Evolutionary conservation across 208 protist genomes (phyloP).

Genomic region (Leishmania tarentolae): DNA sequence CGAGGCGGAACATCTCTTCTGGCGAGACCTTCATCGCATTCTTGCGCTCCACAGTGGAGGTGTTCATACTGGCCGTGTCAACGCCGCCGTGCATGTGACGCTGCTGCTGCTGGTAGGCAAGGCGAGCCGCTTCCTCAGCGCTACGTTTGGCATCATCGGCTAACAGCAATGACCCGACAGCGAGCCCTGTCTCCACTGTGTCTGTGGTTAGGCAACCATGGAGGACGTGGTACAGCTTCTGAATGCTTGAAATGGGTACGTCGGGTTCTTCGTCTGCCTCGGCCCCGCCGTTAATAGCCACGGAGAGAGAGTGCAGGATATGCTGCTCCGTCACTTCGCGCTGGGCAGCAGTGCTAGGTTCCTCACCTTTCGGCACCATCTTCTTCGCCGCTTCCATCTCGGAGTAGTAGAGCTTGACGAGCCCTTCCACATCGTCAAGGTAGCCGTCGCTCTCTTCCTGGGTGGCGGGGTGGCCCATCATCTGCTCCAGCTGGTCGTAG

Average conservation of each 20-base stretch:
- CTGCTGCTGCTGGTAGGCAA: slow-evolving; percentile 45
- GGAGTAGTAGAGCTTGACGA: slow-evolving; percentile 61
- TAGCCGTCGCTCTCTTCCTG: slow-evolving; percentile 69
- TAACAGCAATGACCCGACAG: slow-evolving; percentile 66
- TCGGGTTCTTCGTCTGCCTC: slow-evolving; percentile 37
- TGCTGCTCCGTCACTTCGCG: slow-evolving; percentile 24
- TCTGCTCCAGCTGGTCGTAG: slow-evolving; percentile 70
- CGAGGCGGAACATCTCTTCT: slow-evolving; percentile 89
- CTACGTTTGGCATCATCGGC: slow-evolving; percentile 51
- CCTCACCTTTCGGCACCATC: slow-evolving; percentile 8
- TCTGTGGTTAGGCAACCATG: slow-evolving; percentile 39
- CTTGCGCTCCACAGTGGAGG: slow-evolving; percentile 51
- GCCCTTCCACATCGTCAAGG: slow-evolving; percentile 80
- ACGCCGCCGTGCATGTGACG: slow-evolving; percentile 24
- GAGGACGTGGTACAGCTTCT: slow-evolving; percentile 62
- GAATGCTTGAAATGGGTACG: slow-evolving; percentile 57
- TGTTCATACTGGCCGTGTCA: slow-evolving; percentile 38
- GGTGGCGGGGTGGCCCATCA: slow-evolving; percentile 70
- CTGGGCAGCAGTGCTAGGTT: slow-evolving; percentile 6
- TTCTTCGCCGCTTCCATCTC: slow-evolving; percentile 21
- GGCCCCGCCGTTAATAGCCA: slow-evolving; percentile 24
- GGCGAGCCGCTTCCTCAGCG: slow-evolving; percentile 52
- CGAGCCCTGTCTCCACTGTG: slow-evolving; percentile 46
- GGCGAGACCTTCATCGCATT: slow-evolving; percentile 80
- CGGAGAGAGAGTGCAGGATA: slow-evolving; percentile 25